Conservation (phyloP, 345 rosid genomes). For the Acer campestre region DNA sequence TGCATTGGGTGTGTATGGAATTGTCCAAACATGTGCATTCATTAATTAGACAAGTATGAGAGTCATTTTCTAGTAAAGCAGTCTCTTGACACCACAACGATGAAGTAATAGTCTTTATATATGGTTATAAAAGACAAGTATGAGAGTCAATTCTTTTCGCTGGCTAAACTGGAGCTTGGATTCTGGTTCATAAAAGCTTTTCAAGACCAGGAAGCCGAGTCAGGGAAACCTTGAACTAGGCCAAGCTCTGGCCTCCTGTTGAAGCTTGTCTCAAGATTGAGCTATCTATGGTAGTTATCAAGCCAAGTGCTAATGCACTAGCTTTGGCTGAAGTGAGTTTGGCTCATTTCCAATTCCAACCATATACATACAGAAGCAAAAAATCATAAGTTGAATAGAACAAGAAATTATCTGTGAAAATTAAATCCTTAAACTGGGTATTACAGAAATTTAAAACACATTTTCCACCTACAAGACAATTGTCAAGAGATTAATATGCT, state of each 20-base stretch:
- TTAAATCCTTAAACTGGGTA: no score
- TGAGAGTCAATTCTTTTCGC: not conserved
- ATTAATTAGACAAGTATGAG: not conserved
- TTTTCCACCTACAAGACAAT: not conserved
- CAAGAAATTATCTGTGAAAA: no score
- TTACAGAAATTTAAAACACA: no score
- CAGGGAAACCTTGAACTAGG: not conserved
- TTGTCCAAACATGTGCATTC: not conserved
- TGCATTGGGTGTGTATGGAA: not conserved
- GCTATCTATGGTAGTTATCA: no score
- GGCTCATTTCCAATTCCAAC: no score
- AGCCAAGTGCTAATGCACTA: no score
- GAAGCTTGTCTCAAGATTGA: not conserved
- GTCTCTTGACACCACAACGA: not conserved
- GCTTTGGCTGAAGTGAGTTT: no score
- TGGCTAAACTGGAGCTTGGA: not conserved
- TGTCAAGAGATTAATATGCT: not conserved
- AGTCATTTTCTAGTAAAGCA: not conserved
- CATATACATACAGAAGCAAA: not conserved
- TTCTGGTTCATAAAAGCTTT: not conserved
- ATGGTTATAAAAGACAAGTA: not conserved
- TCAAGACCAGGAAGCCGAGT: not conserved
- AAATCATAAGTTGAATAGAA: not conserved
- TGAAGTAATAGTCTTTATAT: not conserved
- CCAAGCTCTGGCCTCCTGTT: not conserved